Evolutionary conservation across 805 yeast species (phyloP).

Genomic region (Ogataea haglerorum): DNA sequence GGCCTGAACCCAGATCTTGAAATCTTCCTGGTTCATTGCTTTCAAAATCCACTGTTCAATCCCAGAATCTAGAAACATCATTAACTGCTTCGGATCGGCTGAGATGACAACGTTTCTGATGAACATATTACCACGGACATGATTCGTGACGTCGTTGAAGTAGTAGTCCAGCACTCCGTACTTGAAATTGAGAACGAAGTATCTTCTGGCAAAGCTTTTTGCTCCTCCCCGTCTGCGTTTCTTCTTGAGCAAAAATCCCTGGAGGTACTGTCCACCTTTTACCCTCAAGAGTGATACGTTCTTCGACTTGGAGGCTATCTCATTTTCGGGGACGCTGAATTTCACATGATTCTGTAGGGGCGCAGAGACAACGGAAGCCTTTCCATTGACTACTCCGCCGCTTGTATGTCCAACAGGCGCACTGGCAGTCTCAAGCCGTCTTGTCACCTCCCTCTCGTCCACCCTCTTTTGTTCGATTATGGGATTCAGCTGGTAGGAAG

Average conservation of each 20-base stretch:
- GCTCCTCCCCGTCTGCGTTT: conserved; percentile 73
- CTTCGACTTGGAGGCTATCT: conserved; percentile 16
- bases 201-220: conserved; percentile 84
- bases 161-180: conserved; percentile 83
- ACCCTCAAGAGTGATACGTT: conserved; percentile 35
- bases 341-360: conserved; percentile 20
- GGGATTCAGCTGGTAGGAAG: conserved; percentile 11
- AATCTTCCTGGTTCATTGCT: conserved; percentile 61
- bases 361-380: conserved; percentile 4
- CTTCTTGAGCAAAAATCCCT: conserved; percentile 70
- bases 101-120: conserved; percentile 77
- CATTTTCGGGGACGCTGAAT: conserved; percentile 27
- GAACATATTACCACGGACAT: conserved; percentile 89
- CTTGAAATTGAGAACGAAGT: conserved; percentile 76
- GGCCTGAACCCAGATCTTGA: conserved; percentile 80
- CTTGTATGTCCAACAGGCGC: conserved; percentile 3
- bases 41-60: conserved; percentile 91
- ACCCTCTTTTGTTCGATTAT: conserved; percentile 9
- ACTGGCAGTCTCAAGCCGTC: neutral
- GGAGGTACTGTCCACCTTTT: conserved; percentile 67
- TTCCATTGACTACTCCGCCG: neutral
- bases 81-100: conserved; percentile 63
- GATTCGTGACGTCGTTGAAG: conserved; percentile 62
- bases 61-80: conserved; percentile 86
- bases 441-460: conserved; percentile 4